Conservation (phyloP, 2,329 filamentous ascomycete species). For the Ascochyta rabiei region DNA sequence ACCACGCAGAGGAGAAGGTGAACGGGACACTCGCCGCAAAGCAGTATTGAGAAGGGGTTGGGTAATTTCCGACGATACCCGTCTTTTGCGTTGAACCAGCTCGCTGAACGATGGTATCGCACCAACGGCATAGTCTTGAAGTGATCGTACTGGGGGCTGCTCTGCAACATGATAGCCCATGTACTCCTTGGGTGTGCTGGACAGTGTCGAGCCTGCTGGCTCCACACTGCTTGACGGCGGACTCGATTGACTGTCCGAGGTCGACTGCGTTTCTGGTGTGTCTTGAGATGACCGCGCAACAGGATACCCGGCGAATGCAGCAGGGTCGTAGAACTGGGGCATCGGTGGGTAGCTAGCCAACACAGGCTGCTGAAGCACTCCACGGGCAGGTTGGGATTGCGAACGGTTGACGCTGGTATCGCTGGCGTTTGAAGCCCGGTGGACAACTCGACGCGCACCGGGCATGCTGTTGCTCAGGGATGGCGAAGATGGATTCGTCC, state of each 20-base stretch:
- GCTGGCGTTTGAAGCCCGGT: constrained; percentile 53
- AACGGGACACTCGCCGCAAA: constrained; percentile 48
- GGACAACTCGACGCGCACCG: constrained; percentile 47
- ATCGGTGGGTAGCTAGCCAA: constrained; percentile 49
- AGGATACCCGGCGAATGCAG: constrained; percentile 40
- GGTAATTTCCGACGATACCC: constrained; percentile 52
- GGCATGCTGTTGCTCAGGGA: constrained; percentile 53
- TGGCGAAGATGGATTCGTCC: constrained; percentile 57
- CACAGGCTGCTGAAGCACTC: constrained; percentile 48
- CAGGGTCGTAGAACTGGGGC: constrained; percentile 41
- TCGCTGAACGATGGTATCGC: constrained; percentile 49
- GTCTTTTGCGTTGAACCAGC: constrained; percentile 48
- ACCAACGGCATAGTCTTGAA: constrained; percentile 46
- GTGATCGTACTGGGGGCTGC: constrained; percentile 48
- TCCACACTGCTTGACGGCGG: constrained; percentile 29
- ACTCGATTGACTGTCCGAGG: constrained; percentile 30
- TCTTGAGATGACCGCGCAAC: constrained; percentile 45
- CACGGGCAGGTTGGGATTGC: constrained; percentile 58
- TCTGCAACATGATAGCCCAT: constrained; percentile 57
- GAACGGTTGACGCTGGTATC: constrained; percentile 53
- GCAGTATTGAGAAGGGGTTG: constrained; percentile 48
- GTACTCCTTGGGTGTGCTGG: constrained; percentile 56
- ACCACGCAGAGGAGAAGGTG: constrained; percentile 55
- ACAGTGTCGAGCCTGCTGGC: constrained; percentile 29
- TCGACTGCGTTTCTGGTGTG: constrained; percentile 22